phyloP scores from a whole-genome alignment of 495 filamentous ascomycete species.

The Alectoria sarmentosa region DNA sequence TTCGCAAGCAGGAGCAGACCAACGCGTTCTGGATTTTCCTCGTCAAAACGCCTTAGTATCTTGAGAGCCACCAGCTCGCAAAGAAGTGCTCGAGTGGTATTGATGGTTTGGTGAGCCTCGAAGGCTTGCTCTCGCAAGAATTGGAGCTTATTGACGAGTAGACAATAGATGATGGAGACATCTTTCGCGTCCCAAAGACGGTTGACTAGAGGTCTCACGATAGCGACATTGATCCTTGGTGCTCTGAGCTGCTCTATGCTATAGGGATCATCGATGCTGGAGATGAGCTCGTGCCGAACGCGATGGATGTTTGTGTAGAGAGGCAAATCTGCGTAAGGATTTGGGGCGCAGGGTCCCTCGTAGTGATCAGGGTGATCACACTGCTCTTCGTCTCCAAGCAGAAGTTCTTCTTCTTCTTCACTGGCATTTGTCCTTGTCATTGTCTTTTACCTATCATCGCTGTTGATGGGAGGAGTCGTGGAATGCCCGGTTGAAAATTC shows the following conservation, averaged over 20 bases:
- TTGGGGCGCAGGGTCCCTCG: constrained; percentile 20
- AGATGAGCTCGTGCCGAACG: constrained; percentile 34
- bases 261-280: constrained; percentile 52
- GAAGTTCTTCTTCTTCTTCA: constrained; percentile 9
- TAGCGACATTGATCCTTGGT: constrained; percentile 61
- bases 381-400: constrained; percentile 8
- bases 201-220: constrained; percentile 62
- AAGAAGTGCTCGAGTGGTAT: constrained; percentile 56
- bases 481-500: too few relatives aligned
- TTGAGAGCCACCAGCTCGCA: constrained; percentile 63
- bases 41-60: constrained; percentile 59
- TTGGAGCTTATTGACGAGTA: constrained; percentile 63
- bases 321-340: constrained; percentile 39
- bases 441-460: too few relatives aligned
- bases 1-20: constrained; percentile 61
- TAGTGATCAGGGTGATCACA: constrained; percentile 8
- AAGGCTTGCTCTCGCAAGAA: constrained; percentile 60
- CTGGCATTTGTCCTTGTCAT: constrained; percentile 9
- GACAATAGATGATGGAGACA: constrained; percentile 63
- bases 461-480: too few relatives aligned
- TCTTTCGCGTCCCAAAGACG: constrained; percentile 62
- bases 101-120: constrained; percentile 62
- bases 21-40: constrained; percentile 53
- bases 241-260: constrained; percentile 60
- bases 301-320: constrained; percentile 46